Percentiles rank a stretch among this genome's conserved stretches.
phyloP scores from a whole-genome alignment of 192 early-diverging fungal genomes.

The Mortierella claussenii region DNA sequence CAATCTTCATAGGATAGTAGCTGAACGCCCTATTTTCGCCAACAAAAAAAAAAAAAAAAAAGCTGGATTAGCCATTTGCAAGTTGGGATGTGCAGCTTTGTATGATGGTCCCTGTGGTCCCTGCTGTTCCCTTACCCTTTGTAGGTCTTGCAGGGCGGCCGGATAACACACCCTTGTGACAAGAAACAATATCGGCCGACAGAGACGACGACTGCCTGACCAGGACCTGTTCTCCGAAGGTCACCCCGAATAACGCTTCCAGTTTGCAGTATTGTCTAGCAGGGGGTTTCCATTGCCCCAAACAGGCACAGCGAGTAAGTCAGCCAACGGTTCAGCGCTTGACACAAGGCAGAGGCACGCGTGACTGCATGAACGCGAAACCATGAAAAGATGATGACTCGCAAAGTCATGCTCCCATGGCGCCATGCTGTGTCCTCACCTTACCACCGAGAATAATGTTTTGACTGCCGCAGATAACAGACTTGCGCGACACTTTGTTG shows the following conservation, averaged over 20 bases:
- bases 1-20: conserved; percentile 98
- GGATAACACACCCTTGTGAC: conserved; percentile 77
- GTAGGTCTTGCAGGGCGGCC: conserved; percentile 96
- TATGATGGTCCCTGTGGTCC: too few species aligned
- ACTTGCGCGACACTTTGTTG: conserved; percentile 95
- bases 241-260: conserved; percentile 95
- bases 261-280: conserved; percentile 90
- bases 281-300: too few species aligned
- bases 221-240: conserved; percentile 85
- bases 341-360: too few species aligned
- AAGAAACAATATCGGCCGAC: conserved; percentile 93
- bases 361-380: too few species aligned
- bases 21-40: conserved; percentile 77
- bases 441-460: conserved; percentile 98
- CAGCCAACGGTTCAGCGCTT: too few species aligned
- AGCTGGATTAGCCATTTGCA: too few species aligned
- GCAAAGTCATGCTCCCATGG: too few species aligned
- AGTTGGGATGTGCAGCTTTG: too few species aligned
- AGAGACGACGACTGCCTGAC: conserved; percentile 89
- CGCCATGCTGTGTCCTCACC: conserved; percentile 68
- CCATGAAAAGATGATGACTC: too few species aligned
- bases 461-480: conserved; percentile 92
- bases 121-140: conserved; percentile 71
- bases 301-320: too few species aligned
- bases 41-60: too few species aligned